Base-by-base conservation (phyloP, 768 basidiomycete species). In the Rhizopogon vulgaris region DNA sequence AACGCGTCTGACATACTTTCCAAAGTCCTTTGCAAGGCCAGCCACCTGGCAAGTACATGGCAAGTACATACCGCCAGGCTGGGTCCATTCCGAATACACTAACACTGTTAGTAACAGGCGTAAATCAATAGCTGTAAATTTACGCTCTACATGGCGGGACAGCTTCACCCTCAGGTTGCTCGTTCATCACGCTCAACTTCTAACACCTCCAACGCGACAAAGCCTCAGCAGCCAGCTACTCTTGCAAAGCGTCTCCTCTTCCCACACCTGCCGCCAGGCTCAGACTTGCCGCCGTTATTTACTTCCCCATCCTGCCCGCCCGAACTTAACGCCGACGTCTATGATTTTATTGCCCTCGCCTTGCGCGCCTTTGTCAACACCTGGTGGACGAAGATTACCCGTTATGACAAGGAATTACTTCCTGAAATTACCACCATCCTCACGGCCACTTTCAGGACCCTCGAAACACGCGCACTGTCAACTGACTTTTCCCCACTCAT, bases 311-410 rank as follows among this genome's bases (percentile, higher is more conserved):
- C 61, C 11, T 71, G 72, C 8, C 68, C 76, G 0, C 73, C 75
- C 22, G 82, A 87, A 43, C 78, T 93, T 53, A 76, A 78, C 51
- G 73, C 76, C 5, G 66, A 68, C 53, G 62, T 43, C 6, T 91
- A 92, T 61, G 86, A 92, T 67, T 75, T 91, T 52, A 73, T 91
- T 30, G 90, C 91, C 0, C 83, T 92, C 52, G 78, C 83, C 9
- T 75, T 94, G 22, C 78, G 90, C 32, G 89, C 89, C 6, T 87
- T 77, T 60, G 80, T 94, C 36, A 79, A 82, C 42, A 85, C 87
- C 1, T 94, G 90, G 91, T 94, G 90, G 87, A 75, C 85, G 30
- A 88, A 82, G 60, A 76, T 93, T 49, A 80, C 90, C 1, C 79
- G 87, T 53, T 88, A 89, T 56, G 90, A 93, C 78, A 89, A 81